Conservation (phyloP, 2,329 filamentous ascomycete genomes). For the Penicillium sp. region DNA sequence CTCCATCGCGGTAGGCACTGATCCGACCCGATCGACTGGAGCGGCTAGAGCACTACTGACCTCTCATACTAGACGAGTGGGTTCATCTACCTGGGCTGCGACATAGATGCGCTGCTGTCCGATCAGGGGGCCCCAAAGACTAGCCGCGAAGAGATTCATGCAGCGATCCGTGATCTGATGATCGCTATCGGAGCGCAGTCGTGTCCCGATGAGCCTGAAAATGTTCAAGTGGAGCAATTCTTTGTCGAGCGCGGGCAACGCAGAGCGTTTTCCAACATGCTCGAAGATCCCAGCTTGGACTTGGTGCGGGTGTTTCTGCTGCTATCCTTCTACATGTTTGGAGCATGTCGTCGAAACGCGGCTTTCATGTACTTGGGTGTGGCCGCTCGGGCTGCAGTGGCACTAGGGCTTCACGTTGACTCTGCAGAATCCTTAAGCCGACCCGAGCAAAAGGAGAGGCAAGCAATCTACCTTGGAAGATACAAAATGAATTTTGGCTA, state of each 20-base stretch:
- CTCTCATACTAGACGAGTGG: slow-evolving; percentile 42
- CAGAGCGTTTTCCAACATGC: slow-evolving; percentile 53
- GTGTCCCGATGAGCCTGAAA: slow-evolving; percentile 32
- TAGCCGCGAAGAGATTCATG: slow-evolving; percentile 28
- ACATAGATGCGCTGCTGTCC: slow-evolving; percentile 27
- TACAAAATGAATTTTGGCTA: background rate
- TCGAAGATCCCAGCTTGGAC: slow-evolving; percentile 57
- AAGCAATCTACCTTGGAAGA: background rate
- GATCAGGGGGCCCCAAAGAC: slow-evolving; percentile 17
- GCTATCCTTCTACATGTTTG: slow-evolving; percentile 63
- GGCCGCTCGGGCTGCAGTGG: slow-evolving; percentile 59
- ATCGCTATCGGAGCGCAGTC: slow-evolving; percentile 59
- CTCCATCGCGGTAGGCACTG: slow-evolving; percentile 27
- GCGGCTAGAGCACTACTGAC: slow-evolving; percentile 10
- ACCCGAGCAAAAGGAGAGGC: slow-evolving; percentile 21
- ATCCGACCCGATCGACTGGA: background rate
- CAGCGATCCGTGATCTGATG: slow-evolving; percentile 46
- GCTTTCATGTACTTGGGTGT: slow-evolving; percentile 67
- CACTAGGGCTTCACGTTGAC: slow-evolving; percentile 55
- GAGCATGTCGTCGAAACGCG: slow-evolving; percentile 60
- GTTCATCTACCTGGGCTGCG: slow-evolving; percentile 42
- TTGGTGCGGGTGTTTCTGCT: slow-evolving; percentile 57
- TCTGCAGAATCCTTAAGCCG: slow-evolving; percentile 13
- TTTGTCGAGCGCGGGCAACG: slow-evolving; percentile 55
- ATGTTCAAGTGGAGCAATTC: slow-evolving; percentile 35